Base-by-base conservation (phyloP, 805 yeast genomes). In the Yamadazyma scolyti region DNA sequence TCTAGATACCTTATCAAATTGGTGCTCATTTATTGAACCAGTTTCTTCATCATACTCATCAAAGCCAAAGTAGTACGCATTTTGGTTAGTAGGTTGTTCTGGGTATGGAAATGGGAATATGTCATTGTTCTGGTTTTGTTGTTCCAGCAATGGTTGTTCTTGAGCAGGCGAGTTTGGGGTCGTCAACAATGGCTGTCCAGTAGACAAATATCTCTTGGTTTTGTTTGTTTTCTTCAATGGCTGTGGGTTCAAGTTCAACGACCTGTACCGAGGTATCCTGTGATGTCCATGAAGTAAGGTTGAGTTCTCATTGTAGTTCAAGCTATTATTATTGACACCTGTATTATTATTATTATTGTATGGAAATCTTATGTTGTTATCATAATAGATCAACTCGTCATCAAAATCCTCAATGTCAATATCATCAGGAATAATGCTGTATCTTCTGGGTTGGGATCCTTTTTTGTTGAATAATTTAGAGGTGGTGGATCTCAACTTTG, bases 381-480 rank as follows among this genome's bases (percentile, higher is more conserved):
- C 71, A 40, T 66, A 66, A 41, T 66, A 66, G 19, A 66, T 66
- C 33, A 66, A 45, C 30, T 75, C 80, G 39, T 71, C 80, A 39
- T 72, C 79, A 36, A 67, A 66, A 32, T 66, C 75, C 34, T 74
- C 81, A 25, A 67, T 66, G 40, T 69, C 77, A 12, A 65, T 68
- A 48, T 77, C 78, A 46, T 77, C 82, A 0, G 82, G 82, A 2
- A 77, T 73, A 13, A 82, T 84, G 13, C 88, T 79, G 46, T 82
- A 82, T 20, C 88, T 61, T 47, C 89, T 66, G 5, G 86, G 76
- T 27, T 79, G 82, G 0, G 81, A 75, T 1, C 86, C 88, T 43
- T 76, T 80, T 9, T 76, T 72, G 45, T 82, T 90, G 53, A 83
- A 82, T 5, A 82, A 57, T 39, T 79, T 79, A 1, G 88, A 80